A percentile compares a stretch with the other conserved stretches of the same genome.
Evolutionary conservation across 1,284 basidiomycete species (phyloP).

Genomic region (Pseudozyma pruni): DNA sequence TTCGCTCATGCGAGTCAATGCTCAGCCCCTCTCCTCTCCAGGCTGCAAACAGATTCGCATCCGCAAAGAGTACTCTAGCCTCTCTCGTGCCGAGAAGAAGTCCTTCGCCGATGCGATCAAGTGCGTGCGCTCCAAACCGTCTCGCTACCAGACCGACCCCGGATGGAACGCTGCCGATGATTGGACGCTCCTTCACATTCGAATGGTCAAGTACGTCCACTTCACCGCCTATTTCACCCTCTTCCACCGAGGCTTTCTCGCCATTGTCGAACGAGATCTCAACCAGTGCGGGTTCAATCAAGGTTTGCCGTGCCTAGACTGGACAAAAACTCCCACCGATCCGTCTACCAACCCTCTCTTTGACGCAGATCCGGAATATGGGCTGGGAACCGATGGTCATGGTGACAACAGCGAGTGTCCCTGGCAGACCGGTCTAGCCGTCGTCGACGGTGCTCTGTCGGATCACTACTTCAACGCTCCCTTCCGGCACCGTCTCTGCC

Average conservation of each 20-base stretch:
- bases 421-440: slow-evolving; percentile 10
- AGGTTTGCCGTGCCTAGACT: slow-evolving; percentile 40
- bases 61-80: slow-evolving; percentile 34
- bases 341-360: slow-evolving; percentile 14
- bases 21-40: neutral
- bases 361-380: slow-evolving; percentile 9
- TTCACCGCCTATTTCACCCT: slow-evolving; percentile 35
- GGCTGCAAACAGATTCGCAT: slow-evolving; percentile 6
- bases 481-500: slow-evolving; percentile 30
- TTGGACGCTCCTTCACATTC: slow-evolving; percentile 41
- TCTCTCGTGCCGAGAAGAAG: slow-evolving; percentile 20
- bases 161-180: slow-evolving; percentile 29
- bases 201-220: slow-evolving; percentile 42
- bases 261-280: slow-evolving; percentile 30
- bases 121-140: slow-evolving; percentile 34
- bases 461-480: slow-evolving; percentile 36
- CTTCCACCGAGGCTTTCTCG: slow-evolving; percentile 32
- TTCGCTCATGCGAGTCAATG: neutral
- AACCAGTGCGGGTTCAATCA: slow-evolving; percentile 22
- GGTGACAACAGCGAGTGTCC: slow-evolving; percentile 17
- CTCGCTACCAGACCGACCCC: slow-evolving; percentile 15
- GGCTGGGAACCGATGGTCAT: slow-evolving; percentile 24
- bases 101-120: slow-evolving; percentile 21
- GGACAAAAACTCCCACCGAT: slow-evolving; percentile 22
- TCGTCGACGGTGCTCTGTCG: slow-evolving; percentile 28